Base-by-base conservation (phyloP, 1,284 basidiomycete genomes). In the Xerocomus nothofagi region DNA sequence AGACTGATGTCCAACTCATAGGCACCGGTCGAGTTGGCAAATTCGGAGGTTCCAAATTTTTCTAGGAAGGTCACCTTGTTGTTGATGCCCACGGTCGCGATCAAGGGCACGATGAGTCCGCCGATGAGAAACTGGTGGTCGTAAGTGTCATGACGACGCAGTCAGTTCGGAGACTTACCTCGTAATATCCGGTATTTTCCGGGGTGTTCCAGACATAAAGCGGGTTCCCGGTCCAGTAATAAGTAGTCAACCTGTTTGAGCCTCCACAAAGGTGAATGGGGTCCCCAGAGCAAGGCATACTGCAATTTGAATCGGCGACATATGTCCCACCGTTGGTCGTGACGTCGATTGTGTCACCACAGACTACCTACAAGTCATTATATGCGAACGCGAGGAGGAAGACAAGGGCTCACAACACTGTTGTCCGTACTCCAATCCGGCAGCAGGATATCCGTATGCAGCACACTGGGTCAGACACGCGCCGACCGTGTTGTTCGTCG, bases 1-100 rank as follows among this genome's bases (percentile, higher is more conserved):
- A 89, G 67, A 26, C 74, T 79, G 31, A 82, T 63, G 60, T 89
- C 87, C 31, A 90, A 71, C 56, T 90, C 88, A 55, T 88, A 89
- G 3, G 84, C 86, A 20, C 87, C 88, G 24, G 87, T 88, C 7
- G 81, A 76, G 60, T 90, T 90, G 17, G 66, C 57, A 57, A 73
- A 84, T 24, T 76, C 79, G 54, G 64, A 73, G 1, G 77, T 77
- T 2, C 76, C 75, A 4, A 21, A 66, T 65, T 90, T 90, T 68
- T 90, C 87, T 8, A 90, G 70, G 70, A 90, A 87, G 1, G 80
- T 78, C 44, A 90, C 81, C 61, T 90, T 90, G 71, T 82, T 79
- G 72, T 90, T 90, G 65, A 86, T 73, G 5, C 87, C 86, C 31
- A 90, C 71, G 0, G 87, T 88, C 6, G 84, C 80, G 37, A 89